A percentile compares a stretch with the other conserved stretches of the same genome.
These are phyloP conservation scores for Schwanniomyces pseudopolymorphus DNA, from an alignment of 805 yeast species.

Conservation along the genomic window DNA sequence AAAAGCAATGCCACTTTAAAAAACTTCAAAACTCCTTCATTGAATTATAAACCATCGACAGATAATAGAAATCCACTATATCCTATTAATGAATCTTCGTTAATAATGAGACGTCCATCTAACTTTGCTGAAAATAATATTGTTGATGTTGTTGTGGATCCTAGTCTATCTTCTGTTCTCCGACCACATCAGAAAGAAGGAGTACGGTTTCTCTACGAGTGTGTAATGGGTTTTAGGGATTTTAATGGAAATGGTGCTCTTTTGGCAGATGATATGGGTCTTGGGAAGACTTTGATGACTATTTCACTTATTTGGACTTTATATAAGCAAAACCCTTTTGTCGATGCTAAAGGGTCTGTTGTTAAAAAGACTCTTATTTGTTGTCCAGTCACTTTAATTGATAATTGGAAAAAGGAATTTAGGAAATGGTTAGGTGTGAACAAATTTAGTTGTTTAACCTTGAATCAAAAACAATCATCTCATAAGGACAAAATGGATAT, in stretches of 20 bases:
- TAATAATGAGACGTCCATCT: constrained; percentile 9
- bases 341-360: constrained; percentile 26
- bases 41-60: neutral
- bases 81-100: constrained; percentile 1
- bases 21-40: neutral
- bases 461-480: constrained; percentile 49
- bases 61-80: constrained; percentile 1
- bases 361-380: constrained; percentile 69
- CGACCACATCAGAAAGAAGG: constrained; percentile 89
- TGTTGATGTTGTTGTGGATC: constrained; percentile 59
- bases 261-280: constrained; percentile 96
- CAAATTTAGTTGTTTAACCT: constrained; percentile 63
- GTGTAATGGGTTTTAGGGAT: constrained; percentile 69
- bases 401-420: constrained; percentile 88
- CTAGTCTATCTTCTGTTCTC: constrained; percentile 49
- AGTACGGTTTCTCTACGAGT: constrained; percentile 74
- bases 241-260: constrained; percentile 66
- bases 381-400: constrained; percentile 87
- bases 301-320: constrained; percentile 84
- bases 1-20: neutral
- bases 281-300: constrained; percentile 73
- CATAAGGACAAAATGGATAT: constrained; percentile 57
- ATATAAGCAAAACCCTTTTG: constrained; percentile 58
- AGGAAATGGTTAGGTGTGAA: constrained; percentile 79
- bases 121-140: constrained; percentile 1